These are phyloP conservation scores for Lichtheimia corymbifera DNA, from an alignment of 371 early-diverging fungal species.

Conservation along the genomic window DNA sequence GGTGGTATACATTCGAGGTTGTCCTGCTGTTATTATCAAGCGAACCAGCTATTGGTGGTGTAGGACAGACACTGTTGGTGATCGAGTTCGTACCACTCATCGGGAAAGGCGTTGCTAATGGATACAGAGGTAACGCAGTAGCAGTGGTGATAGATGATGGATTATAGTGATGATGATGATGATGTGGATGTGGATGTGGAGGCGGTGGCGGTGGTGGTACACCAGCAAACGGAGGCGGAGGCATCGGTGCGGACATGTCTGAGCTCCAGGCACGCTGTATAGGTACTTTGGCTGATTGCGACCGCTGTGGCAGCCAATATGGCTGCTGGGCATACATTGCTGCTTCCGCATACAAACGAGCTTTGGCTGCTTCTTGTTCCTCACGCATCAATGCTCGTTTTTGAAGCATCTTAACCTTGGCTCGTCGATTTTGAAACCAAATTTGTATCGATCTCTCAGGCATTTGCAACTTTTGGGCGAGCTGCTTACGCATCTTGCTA, in stretches of 20 bases:
- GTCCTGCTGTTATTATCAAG: too few relatives aligned
- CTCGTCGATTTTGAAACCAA: slow-evolving; percentile 99
- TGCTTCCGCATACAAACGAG: slow-evolving; percentile 37
- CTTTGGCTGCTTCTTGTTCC: slow-evolving; percentile 51
- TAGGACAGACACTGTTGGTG: too few relatives aligned
- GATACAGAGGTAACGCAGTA: not conserved
- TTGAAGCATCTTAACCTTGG: slow-evolving; percentile 83
- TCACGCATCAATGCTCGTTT: slow-evolving; percentile 54
- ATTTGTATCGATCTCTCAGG: slow-evolving; percentile 94
- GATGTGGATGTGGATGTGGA: not conserved
- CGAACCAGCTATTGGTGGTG: too few relatives aligned
- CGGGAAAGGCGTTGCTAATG: not conserved
- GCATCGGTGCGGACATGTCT: slow-evolving; percentile 31
- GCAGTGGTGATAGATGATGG: slow-evolving; percentile 3
- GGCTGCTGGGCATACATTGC: slow-evolving; percentile 19
- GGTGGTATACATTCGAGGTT: too few relatives aligned
- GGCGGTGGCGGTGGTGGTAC: slow-evolving; percentile 20
- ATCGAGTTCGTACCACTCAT: too few relatives aligned
- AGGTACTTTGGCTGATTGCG: slow-evolving; percentile 21
- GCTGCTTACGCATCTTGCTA: slow-evolving; percentile 80
- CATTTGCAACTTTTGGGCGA: slow-evolving; percentile 89
- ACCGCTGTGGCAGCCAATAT: slow-evolving; percentile 13
- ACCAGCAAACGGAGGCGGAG: slow-evolving; percentile 12
- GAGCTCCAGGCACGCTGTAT: slow-evolving; percentile 49
- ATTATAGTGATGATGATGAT: not conserved